These are phyloP conservation scores for Diaporthe amygdali DNA, from an alignment of 2,329 filamentous ascomycete genomes.

Conservation along the genomic window DNA sequence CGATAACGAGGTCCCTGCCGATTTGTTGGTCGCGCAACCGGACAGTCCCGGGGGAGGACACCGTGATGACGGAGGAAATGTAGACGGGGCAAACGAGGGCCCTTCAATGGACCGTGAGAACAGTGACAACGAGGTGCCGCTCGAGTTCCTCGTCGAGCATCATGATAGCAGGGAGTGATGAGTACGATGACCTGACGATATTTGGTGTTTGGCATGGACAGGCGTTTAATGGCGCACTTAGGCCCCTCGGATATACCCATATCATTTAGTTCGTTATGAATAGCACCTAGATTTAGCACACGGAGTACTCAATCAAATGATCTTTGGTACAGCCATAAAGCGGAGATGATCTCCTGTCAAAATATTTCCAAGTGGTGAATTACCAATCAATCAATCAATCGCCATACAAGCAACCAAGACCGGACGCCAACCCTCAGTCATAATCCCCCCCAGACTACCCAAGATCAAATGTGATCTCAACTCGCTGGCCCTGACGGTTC, in stretches of 20 bases:
- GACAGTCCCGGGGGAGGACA: conserved; percentile 26
- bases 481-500: neutral
- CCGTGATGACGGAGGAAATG: neutral
- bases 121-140: conserved; percentile 56
- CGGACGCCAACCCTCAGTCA: conserved; percentile 1
- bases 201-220: neutral
- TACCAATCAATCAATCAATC: neutral
- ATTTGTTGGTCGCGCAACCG: conserved; percentile 42
- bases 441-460: neutral
- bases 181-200: neutral
- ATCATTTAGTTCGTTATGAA: neutral
- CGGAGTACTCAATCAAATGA: neutral
- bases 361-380: neutral
- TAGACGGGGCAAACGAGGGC: neutral
- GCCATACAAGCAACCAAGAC: neutral
- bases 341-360: neutral
- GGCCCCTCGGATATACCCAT: conserved; percentile 11
- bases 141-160: conserved; percentile 57
- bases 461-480: neutral
- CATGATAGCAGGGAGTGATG: conserved; percentile 24
- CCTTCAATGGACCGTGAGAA: conserved; percentile 32
- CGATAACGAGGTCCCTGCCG: conserved; percentile 49
- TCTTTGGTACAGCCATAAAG: neutral
- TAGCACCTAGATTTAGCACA: neutral
- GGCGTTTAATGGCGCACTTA: neutral